phyloP scores from a whole-genome alignment of 2,329 filamentous ascomycete species.

The Hansfordia pulvinata region DNA sequence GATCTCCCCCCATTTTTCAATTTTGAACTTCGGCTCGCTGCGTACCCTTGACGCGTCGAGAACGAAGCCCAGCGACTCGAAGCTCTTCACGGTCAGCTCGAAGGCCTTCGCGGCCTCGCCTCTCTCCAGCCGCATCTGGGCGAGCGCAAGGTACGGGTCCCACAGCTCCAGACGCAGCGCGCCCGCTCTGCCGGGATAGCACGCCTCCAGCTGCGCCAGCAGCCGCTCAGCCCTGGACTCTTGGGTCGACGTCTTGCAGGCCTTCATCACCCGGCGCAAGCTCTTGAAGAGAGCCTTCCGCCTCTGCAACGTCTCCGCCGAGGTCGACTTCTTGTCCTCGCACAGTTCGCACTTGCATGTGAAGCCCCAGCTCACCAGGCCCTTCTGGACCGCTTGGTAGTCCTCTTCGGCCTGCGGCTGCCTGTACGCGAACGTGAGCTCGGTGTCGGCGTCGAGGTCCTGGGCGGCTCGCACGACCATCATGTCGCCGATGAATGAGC shows the following conservation, averaged over 20 bases:
- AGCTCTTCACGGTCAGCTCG: conserved; percentile 8
- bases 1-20: conserved; percentile 11
- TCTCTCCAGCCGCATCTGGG: background rate
- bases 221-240: conserved; percentile 4
- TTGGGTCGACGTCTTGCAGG: background rate
- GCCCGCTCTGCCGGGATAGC: conserved; percentile 6
- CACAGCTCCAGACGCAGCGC: conserved; percentile 9
- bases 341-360: conserved; percentile 26
- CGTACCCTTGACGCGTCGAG: conserved; percentile 5
- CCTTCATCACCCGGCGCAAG: conserved; percentile 2
- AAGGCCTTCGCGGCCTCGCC: conserved; percentile 5
- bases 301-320: conserved; percentile 3
- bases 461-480: conserved; percentile 30
- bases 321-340: conserved; percentile 10
- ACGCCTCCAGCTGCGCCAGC: conserved; percentile 10
- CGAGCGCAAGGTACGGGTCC: conserved; percentile 8
- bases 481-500: conserved; percentile 40
- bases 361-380: conserved; percentile 24
- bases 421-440: conserved; percentile 29
- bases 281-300: conserved; percentile 5
- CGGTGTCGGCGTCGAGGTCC: conserved; percentile 26
- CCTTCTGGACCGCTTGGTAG: conserved; percentile 17
- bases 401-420: conserved; percentile 6
- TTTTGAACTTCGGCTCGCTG: conserved; percentile 4
- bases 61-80: conserved; percentile 13